Conservation (phyloP, 805 yeast species). For the Myxozyma neglecta region DNA sequence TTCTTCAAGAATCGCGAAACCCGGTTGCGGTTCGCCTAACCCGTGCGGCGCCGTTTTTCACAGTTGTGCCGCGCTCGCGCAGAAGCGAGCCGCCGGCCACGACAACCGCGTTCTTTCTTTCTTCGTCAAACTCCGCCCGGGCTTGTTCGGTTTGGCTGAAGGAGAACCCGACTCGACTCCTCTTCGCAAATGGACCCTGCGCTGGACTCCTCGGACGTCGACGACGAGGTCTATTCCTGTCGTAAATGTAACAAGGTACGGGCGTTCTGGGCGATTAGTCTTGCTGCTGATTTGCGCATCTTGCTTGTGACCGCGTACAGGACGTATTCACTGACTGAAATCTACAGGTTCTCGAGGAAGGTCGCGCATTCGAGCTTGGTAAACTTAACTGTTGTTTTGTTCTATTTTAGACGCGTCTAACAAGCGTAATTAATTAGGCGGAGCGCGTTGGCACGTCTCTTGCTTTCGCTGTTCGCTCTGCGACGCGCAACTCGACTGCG, state of each 20-base stretch:
- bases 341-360: conserved; percentile 65
- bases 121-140: no score
- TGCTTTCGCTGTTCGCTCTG: conserved; percentile 92
- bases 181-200: conserved; percentile 6
- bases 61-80: no score
- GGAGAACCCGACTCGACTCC: no score
- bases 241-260: conserved; percentile 35
- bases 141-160: no score
- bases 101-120: no score
- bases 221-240: conserved; percentile 35
- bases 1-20: no score
- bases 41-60: no score
- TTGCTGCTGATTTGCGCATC: no score
- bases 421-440: conserved; percentile 48
- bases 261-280: background rate
- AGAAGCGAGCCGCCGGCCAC: no score
- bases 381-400: conserved; percentile 9
- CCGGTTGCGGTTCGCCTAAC: no score
- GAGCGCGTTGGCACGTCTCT: conserved; percentile 91
- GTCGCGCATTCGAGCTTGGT: conserved; percentile 86
- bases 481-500: conserved; percentile 71
- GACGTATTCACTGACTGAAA: conserved; percentile 27
- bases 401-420: background rate
- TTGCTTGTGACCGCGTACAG: background rate
- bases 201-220: conserved; percentile 14